Evolutionary conservation across 2,329 filamentous ascomycete species (phyloP), one percentile per base, ranked within the genome.

Genomic region (Piedraia hortae): DNA sequence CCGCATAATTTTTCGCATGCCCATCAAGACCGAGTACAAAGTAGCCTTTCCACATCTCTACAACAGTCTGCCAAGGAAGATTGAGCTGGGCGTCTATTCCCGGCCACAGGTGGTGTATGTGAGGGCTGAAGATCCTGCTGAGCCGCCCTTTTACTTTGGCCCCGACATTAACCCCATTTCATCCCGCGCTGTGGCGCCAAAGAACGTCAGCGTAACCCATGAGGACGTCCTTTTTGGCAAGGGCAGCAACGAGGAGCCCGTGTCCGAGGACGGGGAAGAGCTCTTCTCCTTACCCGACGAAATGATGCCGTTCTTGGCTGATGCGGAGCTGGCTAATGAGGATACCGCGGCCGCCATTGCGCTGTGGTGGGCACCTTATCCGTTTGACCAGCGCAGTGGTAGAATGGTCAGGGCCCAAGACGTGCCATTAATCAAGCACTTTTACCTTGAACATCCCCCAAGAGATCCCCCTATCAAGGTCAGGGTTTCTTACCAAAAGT

Each of bases 151-250:
- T 48, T 89, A 93, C 45, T 93, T 93, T 47, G 85, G 93, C 41
- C 75, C 80, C n/a, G 64, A 73, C 35, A 90, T 97, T 45, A 91
- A 93, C 41, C 88, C 88, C 0, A 91, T 97, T 26, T 93, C 85
- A 2, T 90, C 80, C 10, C 68, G 85, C 29, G 80, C 78, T 6
- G 78, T 93, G 16, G 78, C 78, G 1, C 74, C 85, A 0, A 90
- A 85, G 53, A 93, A 93, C 36, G 59, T 90, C n/a, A 73, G 72
- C 0, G 46, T 89, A 22, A 82, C 72, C 32, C 80, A 88, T 28
- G 88, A 97, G 45, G 85, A 97, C 38, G 69, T 89, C 37, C 60
- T 97, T 0, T 93, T 97, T 38, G 85, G 85, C 0, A 45, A 50
- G 18, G 77, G 72, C 20, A 77, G 67, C 34, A 67, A 74, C 22